Percentiles rank a stretch among this genome's conserved stretches.
Evolutionary conservation across 2,329 filamentous ascomycete genomes (phyloP).

Genomic region (Orbilia oligospora): DNA sequence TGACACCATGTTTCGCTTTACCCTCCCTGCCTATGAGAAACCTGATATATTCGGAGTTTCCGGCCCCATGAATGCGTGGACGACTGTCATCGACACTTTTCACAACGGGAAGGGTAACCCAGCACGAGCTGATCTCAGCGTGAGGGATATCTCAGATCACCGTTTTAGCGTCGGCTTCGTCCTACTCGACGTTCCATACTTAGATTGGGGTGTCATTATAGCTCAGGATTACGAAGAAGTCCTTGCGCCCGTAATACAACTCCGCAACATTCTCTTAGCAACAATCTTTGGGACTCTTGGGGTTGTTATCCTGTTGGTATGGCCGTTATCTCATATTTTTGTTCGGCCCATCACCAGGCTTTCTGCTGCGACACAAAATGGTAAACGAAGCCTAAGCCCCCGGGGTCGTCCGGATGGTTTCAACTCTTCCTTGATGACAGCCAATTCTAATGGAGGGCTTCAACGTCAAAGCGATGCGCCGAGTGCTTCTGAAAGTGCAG

Average conservation of each 20-base stretch:
- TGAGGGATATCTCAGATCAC: conserved; percentile 69
- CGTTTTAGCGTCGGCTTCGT: conserved; percentile 85
- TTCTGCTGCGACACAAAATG: conserved; percentile 80
- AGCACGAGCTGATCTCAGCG: conserved; percentile 78
- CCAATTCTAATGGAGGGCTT: neutral
- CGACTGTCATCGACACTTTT: conserved; percentile 75
- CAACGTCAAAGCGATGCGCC: conserved; percentile 36
- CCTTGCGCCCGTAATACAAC: conserved; percentile 79
- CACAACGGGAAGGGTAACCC: conserved; percentile 68
- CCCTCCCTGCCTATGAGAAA: conserved; percentile 72
- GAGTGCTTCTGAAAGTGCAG: conserved; percentile 1
- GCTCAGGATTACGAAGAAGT: conserved; percentile 83
- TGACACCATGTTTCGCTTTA: conserved; percentile 68
- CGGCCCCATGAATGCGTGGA: conserved; percentile 76
- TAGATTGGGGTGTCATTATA: conserved; percentile 86
- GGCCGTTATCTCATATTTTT: conserved; percentile 85
- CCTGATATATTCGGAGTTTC: conserved; percentile 69
- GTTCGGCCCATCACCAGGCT: conserved; percentile 84
- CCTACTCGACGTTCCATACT: conserved; percentile 74
- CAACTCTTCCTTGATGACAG: conserved; percentile 13
- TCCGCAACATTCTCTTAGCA: conserved; percentile 84
- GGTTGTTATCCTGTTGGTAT: conserved; percentile 78
- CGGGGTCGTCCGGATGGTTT: conserved; percentile 21
- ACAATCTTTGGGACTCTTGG: conserved; percentile 88
- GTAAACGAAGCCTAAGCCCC: conserved; percentile 67